Conservation (phyloP, 1,139 yeast species). For the Tardiomyces depauwii region DNA sequence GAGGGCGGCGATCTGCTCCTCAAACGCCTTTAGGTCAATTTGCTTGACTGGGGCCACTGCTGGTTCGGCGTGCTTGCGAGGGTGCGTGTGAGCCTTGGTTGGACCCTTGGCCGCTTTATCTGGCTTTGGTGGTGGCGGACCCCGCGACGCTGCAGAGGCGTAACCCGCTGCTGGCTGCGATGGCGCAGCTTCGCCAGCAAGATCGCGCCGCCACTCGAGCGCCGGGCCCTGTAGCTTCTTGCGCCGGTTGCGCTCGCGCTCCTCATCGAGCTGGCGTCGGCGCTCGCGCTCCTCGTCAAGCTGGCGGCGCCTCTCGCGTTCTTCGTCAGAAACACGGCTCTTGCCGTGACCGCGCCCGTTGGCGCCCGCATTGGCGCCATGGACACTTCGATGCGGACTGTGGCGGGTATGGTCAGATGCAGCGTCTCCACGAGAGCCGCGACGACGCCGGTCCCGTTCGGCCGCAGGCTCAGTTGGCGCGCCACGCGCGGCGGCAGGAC, state of each 20-base stretch:
- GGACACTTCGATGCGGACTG: background rate
- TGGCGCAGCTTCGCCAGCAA: no score
- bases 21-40: background rate
- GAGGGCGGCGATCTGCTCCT: background rate
- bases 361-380: background rate
- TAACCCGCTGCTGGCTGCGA: background rate
- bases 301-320: background rate
- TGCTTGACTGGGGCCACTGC: background rate
- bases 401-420: background rate
- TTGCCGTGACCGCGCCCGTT: background rate
- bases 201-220: background rate
- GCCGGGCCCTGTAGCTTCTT: background rate
- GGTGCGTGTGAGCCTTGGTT: background rate
- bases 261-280: background rate
- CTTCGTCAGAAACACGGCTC: background rate
- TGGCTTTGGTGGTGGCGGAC: background rate
- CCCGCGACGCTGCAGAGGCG: background rate
- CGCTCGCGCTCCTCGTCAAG: background rate
- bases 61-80: background rate
- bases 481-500: no score
- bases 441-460: no score
- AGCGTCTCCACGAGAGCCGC: background rate
- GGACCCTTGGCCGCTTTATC: background rate
- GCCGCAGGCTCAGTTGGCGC: no score
- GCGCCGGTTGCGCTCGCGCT: background rate